Conservation (phyloP, 2,329 filamentous ascomycete genomes). For the Mariannaea sp. region DNA sequence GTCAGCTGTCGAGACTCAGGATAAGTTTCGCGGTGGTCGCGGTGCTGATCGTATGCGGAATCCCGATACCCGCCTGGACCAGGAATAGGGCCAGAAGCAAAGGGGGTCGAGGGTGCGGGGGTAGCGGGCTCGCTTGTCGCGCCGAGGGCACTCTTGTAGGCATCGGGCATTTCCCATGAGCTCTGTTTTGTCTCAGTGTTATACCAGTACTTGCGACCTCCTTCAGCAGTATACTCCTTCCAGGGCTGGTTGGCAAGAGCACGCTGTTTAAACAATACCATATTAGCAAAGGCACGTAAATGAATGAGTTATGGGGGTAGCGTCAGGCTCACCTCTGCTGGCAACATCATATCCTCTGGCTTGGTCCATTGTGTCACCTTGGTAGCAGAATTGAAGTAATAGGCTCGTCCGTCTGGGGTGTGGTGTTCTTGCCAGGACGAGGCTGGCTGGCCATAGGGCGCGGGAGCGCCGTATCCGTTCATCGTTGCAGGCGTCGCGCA, state of each 20-base stretch:
- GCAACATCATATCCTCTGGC: slow-evolving; percentile 85
- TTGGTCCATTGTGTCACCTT: slow-evolving; percentile 95
- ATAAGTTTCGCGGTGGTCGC: slow-evolving; percentile 42
- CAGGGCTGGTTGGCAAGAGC: slow-evolving; percentile 83
- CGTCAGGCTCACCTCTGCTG: slow-evolving; percentile 69
- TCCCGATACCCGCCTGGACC: slow-evolving; percentile 43
- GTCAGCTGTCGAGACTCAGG: slow-evolving; percentile 63
- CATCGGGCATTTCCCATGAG: slow-evolving; percentile 91
- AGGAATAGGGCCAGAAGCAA: slow-evolving; percentile 44
- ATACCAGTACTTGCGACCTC: slow-evolving; percentile 93
- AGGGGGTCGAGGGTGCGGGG: slow-evolving; percentile 48
- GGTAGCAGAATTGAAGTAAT: slow-evolving; percentile 88
- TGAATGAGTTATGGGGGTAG: neutral
- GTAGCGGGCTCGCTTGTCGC: slow-evolving; percentile 54
- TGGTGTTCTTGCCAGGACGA: slow-evolving; percentile 80
- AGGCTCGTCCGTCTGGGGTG: slow-evolving; percentile 79
- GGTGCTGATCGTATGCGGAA: slow-evolving; percentile 45
- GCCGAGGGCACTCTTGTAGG: slow-evolving; percentile 75
- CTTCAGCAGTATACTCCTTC: slow-evolving; percentile 88
- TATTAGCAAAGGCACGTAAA: slow-evolving; percentile 23
- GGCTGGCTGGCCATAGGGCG: slow-evolving; percentile 55
- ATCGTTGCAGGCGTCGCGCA: slow-evolving; percentile 46
- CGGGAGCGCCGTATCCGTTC: slow-evolving; percentile 60
- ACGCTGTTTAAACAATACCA: slow-evolving; percentile 62
- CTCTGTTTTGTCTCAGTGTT: slow-evolving; percentile 91